phyloP scores from a whole-genome alignment of 306 rosid species.

The Quercus alba region DNA sequence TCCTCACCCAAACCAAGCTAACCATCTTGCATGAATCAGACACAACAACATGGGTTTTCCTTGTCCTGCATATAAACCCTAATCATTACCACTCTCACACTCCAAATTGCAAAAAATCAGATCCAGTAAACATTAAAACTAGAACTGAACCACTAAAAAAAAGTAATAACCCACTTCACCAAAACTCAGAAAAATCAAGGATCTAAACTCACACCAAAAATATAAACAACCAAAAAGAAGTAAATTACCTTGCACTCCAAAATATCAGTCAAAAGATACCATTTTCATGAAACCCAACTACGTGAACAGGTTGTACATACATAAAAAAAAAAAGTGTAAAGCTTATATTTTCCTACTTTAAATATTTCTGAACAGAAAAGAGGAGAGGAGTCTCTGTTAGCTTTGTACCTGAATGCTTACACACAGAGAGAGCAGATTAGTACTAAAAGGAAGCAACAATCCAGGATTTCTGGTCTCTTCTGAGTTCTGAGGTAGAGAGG shows the following conservation, averaged over 20 bases:
- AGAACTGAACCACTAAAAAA: not conserved
- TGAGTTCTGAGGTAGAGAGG: not conserved
- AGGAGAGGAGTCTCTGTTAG: not conserved
- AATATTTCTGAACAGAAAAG: not conserved
- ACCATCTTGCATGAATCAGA: slow-evolving; percentile 20
- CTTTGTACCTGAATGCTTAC: slow-evolving; percentile 7
- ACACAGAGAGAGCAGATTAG: slow-evolving; percentile 17
- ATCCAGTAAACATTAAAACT: slow-evolving; percentile 28
- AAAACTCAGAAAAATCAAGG: not conserved
- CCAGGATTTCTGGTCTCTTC: not conserved
- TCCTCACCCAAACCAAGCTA: not conserved
- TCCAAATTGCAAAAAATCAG: slow-evolving; percentile 32
- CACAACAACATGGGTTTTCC: slow-evolving; percentile 22
- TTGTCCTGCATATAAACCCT: slow-evolving; percentile 61
- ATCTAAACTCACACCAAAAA: not conserved
- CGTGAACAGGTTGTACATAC: not conserved
- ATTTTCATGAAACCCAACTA: slow-evolving; percentile 7
- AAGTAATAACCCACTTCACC: slow-evolving; percentile 20
- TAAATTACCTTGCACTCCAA: not conserved
- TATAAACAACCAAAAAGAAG: not conserved
- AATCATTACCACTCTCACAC: slow-evolving; percentile 2
- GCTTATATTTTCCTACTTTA: not conserved
- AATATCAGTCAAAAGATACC: not conserved
- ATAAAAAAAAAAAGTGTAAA: not conserved
- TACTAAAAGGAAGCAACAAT: slow-evolving; percentile 15